phyloP scores from a whole-genome alignment of 2,329 filamentous ascomycete genomes.

The Didymella pomorum region DNA sequence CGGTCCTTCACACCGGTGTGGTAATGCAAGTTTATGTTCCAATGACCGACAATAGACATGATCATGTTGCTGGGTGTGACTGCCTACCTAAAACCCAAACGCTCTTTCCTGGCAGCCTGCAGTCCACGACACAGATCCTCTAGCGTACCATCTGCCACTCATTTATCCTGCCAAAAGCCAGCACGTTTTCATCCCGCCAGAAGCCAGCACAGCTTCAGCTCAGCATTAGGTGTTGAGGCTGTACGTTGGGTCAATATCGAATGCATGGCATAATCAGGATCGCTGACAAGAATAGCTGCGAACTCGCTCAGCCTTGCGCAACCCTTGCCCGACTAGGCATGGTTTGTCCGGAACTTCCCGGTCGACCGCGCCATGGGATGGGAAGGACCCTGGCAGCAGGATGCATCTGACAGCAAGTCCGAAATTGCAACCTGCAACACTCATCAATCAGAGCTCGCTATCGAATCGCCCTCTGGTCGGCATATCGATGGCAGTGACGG shows the following conservation, averaged over 20 bases:
- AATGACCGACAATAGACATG: conserved; percentile 1
- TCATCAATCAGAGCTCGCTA: not conserved
- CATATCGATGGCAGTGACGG: not conserved
- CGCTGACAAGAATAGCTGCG: conserved; percentile 8
- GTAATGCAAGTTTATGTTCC: conserved; percentile 32
- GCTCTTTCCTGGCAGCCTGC: no score
- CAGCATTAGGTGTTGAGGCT: not conserved
- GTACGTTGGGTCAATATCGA: not conserved
- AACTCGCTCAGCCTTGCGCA: conserved; percentile 11
- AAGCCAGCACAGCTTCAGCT: no score
- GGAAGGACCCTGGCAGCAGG: conserved; percentile 4
- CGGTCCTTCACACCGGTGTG: conserved; percentile 27
- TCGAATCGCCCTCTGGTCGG: not conserved
- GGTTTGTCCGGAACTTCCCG: conserved; percentile 4
- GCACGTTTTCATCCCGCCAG: no score
- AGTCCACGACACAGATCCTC: no score
- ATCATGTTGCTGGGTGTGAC: not conserved
- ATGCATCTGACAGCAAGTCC: conserved; percentile 6
- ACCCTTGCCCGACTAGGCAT: not conserved
- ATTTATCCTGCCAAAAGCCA: no score
- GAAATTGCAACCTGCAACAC: conserved; percentile 15
- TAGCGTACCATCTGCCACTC: no score
- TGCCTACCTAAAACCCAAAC: no score
- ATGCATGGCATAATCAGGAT: not conserved
- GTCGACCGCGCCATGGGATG: not conserved